Percentiles rank a stretch among this genome's conserved stretches.
These are phyloP conservation scores for Coprinellus micaceus DNA, from an alignment of 768 basidiomycete genomes.

Conservation along the genomic window DNA sequence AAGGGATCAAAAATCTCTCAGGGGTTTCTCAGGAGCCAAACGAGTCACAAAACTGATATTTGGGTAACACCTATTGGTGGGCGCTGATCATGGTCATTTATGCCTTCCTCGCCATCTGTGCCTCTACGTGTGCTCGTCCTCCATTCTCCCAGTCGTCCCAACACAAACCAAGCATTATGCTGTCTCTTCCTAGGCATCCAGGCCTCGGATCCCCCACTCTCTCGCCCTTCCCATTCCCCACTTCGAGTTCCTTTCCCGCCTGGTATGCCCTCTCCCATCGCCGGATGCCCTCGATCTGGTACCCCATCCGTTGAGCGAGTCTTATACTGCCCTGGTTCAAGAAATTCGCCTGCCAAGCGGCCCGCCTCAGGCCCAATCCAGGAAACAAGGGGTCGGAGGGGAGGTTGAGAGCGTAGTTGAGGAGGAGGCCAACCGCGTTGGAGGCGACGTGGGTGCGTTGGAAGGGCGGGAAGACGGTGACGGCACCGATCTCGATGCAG, in stretches of 20 bases:
- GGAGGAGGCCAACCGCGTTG: constrained; percentile 46
- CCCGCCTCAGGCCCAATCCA: constrained; percentile 55
- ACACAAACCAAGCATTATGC: constrained; percentile 41
- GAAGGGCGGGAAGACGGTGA: constrained; percentile 53
- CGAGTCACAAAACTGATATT: no score
- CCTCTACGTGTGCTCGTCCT: no score
- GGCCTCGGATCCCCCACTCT: constrained; percentile 32
- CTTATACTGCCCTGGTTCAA: no score
- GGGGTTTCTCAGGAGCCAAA: no score
- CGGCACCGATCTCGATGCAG: constrained; percentile 50
- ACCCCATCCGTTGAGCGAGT: constrained; percentile 58
- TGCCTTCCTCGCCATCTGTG: constrained; percentile 30
- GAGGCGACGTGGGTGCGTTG: constrained; percentile 64
- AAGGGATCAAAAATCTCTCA: no score
- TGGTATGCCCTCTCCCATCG: constrained; percentile 54
- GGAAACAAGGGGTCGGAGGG: constrained; percentile 25
- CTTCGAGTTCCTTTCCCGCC: constrained; percentile 29
- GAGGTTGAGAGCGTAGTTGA: constrained; percentile 43
- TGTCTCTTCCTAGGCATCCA: constrained; percentile 36
- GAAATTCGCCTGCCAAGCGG: constrained; percentile 43
- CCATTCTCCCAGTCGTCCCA: constrained; percentile 56
- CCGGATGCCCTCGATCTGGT: constrained; percentile 48
- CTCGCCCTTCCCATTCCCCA: constrained; percentile 29
- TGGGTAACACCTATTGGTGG: no score
- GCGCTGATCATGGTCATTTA: no score